Percentiles rank a stretch among this genome's conserved stretches.
Evolutionary conservation across 192 early-diverging fungal genomes (phyloP).

Genomic region (Spizellomyces punctatus): DNA sequence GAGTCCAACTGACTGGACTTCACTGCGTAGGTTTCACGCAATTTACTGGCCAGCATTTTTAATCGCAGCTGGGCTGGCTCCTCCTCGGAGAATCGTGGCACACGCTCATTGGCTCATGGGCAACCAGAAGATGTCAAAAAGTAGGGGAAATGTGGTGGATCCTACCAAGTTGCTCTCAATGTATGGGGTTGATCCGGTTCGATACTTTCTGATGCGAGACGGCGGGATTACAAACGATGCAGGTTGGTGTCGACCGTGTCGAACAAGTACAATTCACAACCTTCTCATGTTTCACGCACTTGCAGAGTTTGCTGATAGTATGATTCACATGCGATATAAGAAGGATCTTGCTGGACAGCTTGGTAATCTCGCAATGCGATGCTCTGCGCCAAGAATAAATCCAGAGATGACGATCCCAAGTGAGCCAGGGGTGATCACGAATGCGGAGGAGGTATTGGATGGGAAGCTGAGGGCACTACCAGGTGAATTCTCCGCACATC

Average conservation of each 20-base stretch:
- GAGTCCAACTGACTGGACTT: neutral
- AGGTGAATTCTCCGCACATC: too few species aligned
- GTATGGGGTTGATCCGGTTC: slow-evolving; percentile 85
- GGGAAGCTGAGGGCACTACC: slow-evolving; percentile 7
- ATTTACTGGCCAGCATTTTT: slow-evolving; percentile 98
- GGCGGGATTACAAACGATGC: slow-evolving; percentile 86
- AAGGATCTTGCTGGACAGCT: slow-evolving; percentile 82
- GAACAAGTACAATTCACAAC: neutral
- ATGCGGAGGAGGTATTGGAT: slow-evolving; percentile 28
- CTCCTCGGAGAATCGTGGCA: slow-evolving; percentile 80
- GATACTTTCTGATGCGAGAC: slow-evolving; percentile 90
- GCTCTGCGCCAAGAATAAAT: slow-evolving; percentile 60
- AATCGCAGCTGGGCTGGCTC: slow-evolving; percentile 79
- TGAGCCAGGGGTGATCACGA: neutral
- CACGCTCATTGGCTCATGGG: slow-evolving; percentile 95
- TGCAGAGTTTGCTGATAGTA: slow-evolving; percentile 61
- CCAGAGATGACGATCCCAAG: slow-evolving; percentile 47
- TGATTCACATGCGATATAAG: slow-evolving; percentile 69
- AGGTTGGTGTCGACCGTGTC: slow-evolving; percentile 24
- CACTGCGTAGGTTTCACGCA: slow-evolving; percentile 77
- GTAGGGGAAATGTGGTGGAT: slow-evolving; percentile 88
- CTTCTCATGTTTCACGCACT: too few species aligned
- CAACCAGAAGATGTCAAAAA: slow-evolving; percentile 95
- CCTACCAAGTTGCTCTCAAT: slow-evolving; percentile 69
- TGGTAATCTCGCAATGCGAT: slow-evolving; percentile 79